Conservation (phyloP, 345 rosid genomes). For the Boechera stricta region DNA sequence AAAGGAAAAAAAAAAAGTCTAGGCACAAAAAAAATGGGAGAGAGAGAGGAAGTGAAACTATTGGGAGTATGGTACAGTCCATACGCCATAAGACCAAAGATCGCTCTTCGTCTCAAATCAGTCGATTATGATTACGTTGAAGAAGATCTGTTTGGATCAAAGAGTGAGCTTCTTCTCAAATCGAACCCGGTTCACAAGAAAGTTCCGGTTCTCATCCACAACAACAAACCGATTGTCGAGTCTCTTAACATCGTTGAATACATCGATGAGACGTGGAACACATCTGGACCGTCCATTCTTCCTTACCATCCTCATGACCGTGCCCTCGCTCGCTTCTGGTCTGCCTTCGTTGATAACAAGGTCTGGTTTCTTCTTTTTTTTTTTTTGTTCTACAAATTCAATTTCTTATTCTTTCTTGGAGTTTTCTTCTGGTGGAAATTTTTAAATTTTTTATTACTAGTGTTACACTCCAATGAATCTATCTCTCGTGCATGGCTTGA, state of each 20-base stretch:
- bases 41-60: constrained; percentile 47
- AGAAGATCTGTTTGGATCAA: constrained; percentile 44
- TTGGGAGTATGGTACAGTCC: constrained; percentile 50
- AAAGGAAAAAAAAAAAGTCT: neutral
- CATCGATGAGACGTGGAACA: constrained; percentile 64
- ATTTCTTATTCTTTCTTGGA: neutral
- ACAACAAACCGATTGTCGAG: constrained; percentile 43
- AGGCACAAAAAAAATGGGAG: neutral
- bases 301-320: constrained; percentile 66
- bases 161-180: constrained; percentile 47
- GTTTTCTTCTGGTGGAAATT: neutral
- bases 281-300: constrained; percentile 59
- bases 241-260: constrained; percentile 42
- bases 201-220: constrained; percentile 52
- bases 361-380: constrained; percentile 23
- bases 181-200: constrained; percentile 51
- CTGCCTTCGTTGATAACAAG: constrained; percentile 65
- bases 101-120: constrained; percentile 50
- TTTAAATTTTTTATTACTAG: no score
- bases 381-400: neutral
- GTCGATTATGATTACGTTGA: constrained; percentile 39
- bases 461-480: no score
- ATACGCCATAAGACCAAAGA: constrained; percentile 40
- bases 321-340: constrained; percentile 79
- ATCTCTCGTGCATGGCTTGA: neutral